phyloP scores from a whole-genome alignment of 495 filamentous ascomycete genomes.

The Terfezia boudieri region DNA sequence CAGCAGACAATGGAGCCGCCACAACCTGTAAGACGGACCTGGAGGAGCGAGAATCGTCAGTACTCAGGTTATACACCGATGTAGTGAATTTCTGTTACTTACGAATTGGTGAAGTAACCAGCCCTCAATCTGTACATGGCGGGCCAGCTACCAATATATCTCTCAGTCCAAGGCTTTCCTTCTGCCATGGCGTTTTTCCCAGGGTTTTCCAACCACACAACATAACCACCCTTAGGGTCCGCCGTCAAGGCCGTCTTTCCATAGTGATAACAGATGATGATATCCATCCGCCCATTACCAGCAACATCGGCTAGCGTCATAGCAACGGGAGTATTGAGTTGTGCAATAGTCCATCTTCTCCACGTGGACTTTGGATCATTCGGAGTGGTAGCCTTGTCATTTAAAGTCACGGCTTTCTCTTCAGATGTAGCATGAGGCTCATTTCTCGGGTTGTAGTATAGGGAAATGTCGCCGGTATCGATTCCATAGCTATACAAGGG shows the following conservation, averaged over 20 bases:
- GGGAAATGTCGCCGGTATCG: background rate
- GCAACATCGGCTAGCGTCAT: constrained; percentile 6
- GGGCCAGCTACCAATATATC: constrained; percentile 12
- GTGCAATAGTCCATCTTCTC: constrained; percentile 1
- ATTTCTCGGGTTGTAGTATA: constrained; percentile 7
- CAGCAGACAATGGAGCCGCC: background rate
- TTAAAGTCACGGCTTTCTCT: background rate
- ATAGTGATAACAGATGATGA: constrained; percentile 10
- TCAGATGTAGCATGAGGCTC: background rate
- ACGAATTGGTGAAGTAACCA: constrained; percentile 16
- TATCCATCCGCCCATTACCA: constrained; percentile 7
- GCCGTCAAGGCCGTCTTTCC: constrained; percentile 1
- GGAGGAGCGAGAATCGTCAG: background rate
- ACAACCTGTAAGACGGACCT: background rate
- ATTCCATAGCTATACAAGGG: constrained; percentile 3
- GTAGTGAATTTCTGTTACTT: background rate
- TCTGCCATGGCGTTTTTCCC: constrained; percentile 2
- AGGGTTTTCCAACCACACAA: constrained; percentile 13
- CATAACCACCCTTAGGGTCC: constrained; percentile 4
- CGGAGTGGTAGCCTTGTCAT: background rate
- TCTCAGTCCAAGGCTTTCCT: constrained; percentile 2
- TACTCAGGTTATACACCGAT: too few relatives aligned
- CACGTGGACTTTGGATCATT: constrained; percentile 1
- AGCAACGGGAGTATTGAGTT: constrained; percentile 5
- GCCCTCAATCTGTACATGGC: constrained; percentile 11